phyloP scores from a whole-genome alignment of 805 yeast genomes.

The Saturnispora hagleri region DNA sequence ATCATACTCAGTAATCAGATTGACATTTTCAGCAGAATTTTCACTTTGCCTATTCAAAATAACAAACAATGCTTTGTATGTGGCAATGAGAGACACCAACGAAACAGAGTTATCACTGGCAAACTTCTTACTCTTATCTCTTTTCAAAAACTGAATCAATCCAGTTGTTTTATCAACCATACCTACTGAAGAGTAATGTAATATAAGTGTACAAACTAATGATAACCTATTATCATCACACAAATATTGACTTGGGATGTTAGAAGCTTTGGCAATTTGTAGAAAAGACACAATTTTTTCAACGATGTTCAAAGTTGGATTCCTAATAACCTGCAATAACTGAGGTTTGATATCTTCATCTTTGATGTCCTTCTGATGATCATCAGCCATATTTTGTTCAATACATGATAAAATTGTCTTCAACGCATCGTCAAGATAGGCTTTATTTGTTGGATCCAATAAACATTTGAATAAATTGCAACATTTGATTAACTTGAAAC shows the following conservation, averaged over 20 bases:
- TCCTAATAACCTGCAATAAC: neutral
- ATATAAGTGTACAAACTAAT: slow-evolving; percentile 23
- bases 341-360: neutral
- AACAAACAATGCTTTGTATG: slow-evolving; percentile 18
- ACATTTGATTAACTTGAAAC: slow-evolving; percentile 22
- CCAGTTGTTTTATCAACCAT: slow-evolving; percentile 17
- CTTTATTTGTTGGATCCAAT: slow-evolving; percentile 18
- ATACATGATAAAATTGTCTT: slow-evolving; percentile 19
- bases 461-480: slow-evolving; percentile 23
- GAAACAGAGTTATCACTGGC: slow-evolving; percentile 18
- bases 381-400: slow-evolving; percentile 14
- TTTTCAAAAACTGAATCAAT: slow-evolving; percentile 20
- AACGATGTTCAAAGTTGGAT: slow-evolving; percentile 4
- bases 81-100: slow-evolving; percentile 23
- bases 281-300: slow-evolving; percentile 3
- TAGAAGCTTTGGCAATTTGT: neutral
- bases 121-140: slow-evolving; percentile 9
- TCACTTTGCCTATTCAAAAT: slow-evolving; percentile 16
- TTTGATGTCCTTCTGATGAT: slow-evolving; percentile 6
- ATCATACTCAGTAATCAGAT: neutral
- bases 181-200: slow-evolving; percentile 21
- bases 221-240: slow-evolving; percentile 25
- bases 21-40: neutral
- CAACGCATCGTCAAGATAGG: slow-evolving; percentile 18
- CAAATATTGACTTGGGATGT: slow-evolving; percentile 10